Evolutionary conservation across 164 flowering plant species (phyloP), one percentile per base, ranked within the genome.

Genomic region (Umbellularia californica): DNA sequence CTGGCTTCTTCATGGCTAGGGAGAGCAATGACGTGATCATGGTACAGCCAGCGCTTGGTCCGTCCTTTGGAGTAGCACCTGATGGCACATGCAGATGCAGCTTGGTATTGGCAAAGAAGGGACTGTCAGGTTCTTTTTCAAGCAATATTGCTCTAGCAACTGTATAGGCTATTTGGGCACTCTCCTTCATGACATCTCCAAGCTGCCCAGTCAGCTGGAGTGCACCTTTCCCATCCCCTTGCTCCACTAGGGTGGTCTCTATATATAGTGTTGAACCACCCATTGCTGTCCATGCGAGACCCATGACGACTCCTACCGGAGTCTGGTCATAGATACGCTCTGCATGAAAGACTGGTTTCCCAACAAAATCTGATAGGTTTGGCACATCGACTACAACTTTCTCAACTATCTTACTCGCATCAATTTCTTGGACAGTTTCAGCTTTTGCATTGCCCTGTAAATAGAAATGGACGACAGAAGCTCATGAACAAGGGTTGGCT

Each of bases 221-320:
- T 50, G 86, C 90, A 2, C 97, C 98, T 84, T 96, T 92, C 19
- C 96, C 97, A 19, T 91, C 97, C 71, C 89, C 95, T 86, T 90
- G 89, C 83, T 92, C 98, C 72, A 94, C 84, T 5, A 50, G 81
- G 25, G 87, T 86, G 58, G 98, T 92, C 81, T 96, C 99, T 70
- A 96, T 87, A 70, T 92, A 94, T 23, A 94, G 81, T 5, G 98
- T 92, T 22, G 97, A 92, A 63, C 99, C 99, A 71, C 99, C 99
- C 97, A 94, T 92, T 15, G 99, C 90, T 19, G 98, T 96, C 98
- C 98, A 96, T 22, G 98, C 99, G 63, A 96, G 98, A 78, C 99
- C 99, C 98, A 92, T 96, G 55, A 92, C 99, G 27, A 94, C 97
- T 75, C 98, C 98, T 58, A 86, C 81, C 15, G 97, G 99, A 35